Evolutionary conservation across 1,284 basidiomycete genomes (phyloP), one percentile per base, ranked within the genome.

Genomic region (Cystobasidium slooffiae): DNA sequence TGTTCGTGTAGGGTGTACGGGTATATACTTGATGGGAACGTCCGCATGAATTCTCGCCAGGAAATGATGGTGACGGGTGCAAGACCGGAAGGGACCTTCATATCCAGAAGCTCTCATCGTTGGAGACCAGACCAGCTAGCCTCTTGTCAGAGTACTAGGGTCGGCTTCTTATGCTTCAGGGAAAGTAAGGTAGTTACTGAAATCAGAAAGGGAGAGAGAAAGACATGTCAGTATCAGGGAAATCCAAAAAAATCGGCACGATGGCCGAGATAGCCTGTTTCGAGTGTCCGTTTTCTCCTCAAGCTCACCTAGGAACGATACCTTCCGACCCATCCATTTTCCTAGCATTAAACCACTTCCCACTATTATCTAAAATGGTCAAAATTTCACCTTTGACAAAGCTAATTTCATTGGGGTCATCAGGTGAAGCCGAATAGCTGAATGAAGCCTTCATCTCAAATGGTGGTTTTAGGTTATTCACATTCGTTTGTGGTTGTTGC

Each of bases 391-490:
- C 94, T 83, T 98, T 98, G 72, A 85, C 82, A 83, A 99, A 98
- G 58, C 92, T 92, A 64, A 99, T 92, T 84, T 99, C 97, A 80
- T 93, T 97, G 9, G 95, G 93, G 83, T 99, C 96, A 77, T 98
- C 94, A 20, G 92, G 86, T 9, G 91, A 93, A 43, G 95, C 96
- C 74, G 88, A 88, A 85, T 99, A 96, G 63, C 91, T 87, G 84
- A 94, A 96, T 68, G 95, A 84, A 16, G 93, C 94, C 80, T 92
- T 91, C 51, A 92, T 93, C 81, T 88, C 91, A 84, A 75, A 68
- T 56, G 76, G 72, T 55, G 77, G 20, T 22, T 65, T 52, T 18
- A 61, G 7, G n/a, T 59, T 59, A 5, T 24, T 56, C 39, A 37
- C 53, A 31, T 56, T 22, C 39, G 24, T 22, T 41, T 6, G 7